These are phyloP conservation scores for Microdochium bolleyi DNA, from an alignment of 2,329 filamentous ascomycete species.

Conservation along the genomic window DNA sequence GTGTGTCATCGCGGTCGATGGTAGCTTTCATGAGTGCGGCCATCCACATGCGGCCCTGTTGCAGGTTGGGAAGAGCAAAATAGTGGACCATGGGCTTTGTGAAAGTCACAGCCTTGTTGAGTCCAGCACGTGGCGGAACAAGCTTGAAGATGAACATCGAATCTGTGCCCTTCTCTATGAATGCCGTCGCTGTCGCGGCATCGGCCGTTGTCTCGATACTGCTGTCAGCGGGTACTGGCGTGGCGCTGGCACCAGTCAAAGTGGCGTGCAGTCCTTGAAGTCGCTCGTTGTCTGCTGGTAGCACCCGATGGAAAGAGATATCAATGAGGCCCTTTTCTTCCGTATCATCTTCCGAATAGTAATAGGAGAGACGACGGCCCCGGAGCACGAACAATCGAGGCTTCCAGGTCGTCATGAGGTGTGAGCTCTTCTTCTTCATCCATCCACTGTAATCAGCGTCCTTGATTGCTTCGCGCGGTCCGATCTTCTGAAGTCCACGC, in stretches of 20 bases:
- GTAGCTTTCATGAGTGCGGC: slow-evolving; percentile 97
- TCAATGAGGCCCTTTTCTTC: slow-evolving; percentile 95
- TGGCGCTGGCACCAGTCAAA: slow-evolving; percentile 74
- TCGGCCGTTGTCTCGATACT: slow-evolving; percentile 36
- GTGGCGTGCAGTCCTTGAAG: slow-evolving; percentile 87
- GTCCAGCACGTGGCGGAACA: slow-evolving; percentile 77
- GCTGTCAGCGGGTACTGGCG: slow-evolving; percentile 43
- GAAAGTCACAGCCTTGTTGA: slow-evolving; percentile 89
- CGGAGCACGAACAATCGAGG: slow-evolving; percentile 91
- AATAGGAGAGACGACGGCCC: slow-evolving; percentile 86
- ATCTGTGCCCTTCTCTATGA: slow-evolving; percentile 44
- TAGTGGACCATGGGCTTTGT: slow-evolving; percentile 97
- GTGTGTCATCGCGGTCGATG: slow-evolving; percentile 80
- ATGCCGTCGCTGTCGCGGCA: slow-evolving; percentile 27
- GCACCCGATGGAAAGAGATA: slow-evolving; percentile 94
- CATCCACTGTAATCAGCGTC: slow-evolving; percentile 91
- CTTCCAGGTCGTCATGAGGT: slow-evolving; percentile 97
- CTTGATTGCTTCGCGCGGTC: slow-evolving; percentile 74
- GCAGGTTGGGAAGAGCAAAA: slow-evolving; percentile 87
- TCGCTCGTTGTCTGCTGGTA: slow-evolving; percentile 85
- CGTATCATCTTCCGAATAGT: slow-evolving; percentile 86
- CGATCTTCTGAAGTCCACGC: slow-evolving; percentile 73
- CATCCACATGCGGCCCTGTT: slow-evolving; percentile 93
- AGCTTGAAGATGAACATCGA: slow-evolving; percentile 97
- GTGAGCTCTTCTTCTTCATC: slow-evolving; percentile 99